These are phyloP conservation scores for Friedmanniomyces endolithicus DNA, from an alignment of 495 filamentous ascomycete species.

Conservation along the genomic window DNA sequence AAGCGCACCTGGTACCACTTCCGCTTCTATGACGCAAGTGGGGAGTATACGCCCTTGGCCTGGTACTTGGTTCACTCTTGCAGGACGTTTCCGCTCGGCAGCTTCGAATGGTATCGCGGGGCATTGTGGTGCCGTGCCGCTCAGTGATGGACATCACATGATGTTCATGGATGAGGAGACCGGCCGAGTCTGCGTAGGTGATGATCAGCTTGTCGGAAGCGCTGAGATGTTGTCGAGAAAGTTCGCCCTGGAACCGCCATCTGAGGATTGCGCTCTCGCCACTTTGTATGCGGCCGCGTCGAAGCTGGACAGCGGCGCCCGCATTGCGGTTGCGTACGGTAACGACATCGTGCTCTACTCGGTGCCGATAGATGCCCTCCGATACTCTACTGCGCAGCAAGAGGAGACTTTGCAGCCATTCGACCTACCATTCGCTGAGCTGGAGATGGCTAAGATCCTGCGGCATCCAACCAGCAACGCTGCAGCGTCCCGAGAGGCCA, in stretches of 20 bases:
- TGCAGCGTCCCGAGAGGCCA: not conserved
- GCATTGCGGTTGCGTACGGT: conserved; percentile 49
- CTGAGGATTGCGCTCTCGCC: not conserved
- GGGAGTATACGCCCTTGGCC: not conserved
- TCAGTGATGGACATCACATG: conserved; percentile 58
- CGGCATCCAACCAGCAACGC: not conserved
- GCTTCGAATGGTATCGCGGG: conserved; percentile 30
- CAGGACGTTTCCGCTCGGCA: not conserved
- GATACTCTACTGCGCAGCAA: conserved; percentile 5
- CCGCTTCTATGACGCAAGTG: not conserved
- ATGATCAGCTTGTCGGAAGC: conserved; percentile 49
- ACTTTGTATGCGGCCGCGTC: conserved; percentile 46
- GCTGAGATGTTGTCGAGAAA: conserved; percentile 40
- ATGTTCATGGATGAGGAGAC: conserved; percentile 56
- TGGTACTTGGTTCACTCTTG: not conserved
- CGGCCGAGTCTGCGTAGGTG: conserved; percentile 50
- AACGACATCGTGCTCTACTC: conserved; percentile 47
- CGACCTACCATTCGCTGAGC: not conserved
- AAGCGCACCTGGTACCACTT: conserved; percentile 23
- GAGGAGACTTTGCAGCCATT: conserved; percentile 3
- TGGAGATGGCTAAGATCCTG: not conserved
- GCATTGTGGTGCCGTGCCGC: conserved; percentile 55
- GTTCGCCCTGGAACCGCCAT: conserved; percentile 35
- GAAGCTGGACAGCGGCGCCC: conserved; percentile 48
- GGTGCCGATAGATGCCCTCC: conserved; percentile 44